phyloP scores from a whole-genome alignment of 305 asterid genomes.

The Euphrasia arctica region DNA sequence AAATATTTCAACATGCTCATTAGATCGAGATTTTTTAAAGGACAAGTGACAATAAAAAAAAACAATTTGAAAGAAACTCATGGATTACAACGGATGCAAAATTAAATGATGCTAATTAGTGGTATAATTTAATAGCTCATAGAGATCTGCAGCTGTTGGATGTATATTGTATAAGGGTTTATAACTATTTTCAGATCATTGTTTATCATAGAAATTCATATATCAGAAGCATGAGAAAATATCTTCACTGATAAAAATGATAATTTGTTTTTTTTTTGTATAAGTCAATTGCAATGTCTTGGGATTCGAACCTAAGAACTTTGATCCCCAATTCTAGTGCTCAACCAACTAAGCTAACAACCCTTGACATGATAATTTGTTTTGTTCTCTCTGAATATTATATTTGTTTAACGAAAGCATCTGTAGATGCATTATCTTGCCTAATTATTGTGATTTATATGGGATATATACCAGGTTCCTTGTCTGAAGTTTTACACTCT shows the following conservation, averaged over 20 bases:
- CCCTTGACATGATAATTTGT: neutral
- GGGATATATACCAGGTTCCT: neutral
- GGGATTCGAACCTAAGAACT: too few species aligned
- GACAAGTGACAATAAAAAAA: constrained; percentile 2
- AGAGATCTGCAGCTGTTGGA: neutral
- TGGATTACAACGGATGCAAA: constrained; percentile 7
- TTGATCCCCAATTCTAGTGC: too few species aligned
- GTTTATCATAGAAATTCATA: constrained; percentile 1
- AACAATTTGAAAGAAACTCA: constrained; percentile 3
- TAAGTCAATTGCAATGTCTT: too few species aligned
- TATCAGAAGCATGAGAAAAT: constrained; percentile 13
- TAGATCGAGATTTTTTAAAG: neutral
- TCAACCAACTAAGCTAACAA: too few species aligned
- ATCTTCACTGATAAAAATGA: neutral
- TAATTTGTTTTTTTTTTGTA: neutral
- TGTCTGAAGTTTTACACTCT: neutral
- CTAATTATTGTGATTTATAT: constrained; percentile 6
- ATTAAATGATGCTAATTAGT: constrained; percentile 13
- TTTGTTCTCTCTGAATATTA: neutral
- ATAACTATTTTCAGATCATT: neutral
- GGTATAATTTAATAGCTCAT: neutral
- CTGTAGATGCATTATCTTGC: constrained; percentile 5
- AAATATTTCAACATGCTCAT: neutral
- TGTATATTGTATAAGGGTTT: neutral
- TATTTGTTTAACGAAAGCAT: constrained; percentile 1